Evolutionary conservation across 2,329 filamentous ascomycete genomes (phyloP).

Genomic region (Alternaria rosae): DNA sequence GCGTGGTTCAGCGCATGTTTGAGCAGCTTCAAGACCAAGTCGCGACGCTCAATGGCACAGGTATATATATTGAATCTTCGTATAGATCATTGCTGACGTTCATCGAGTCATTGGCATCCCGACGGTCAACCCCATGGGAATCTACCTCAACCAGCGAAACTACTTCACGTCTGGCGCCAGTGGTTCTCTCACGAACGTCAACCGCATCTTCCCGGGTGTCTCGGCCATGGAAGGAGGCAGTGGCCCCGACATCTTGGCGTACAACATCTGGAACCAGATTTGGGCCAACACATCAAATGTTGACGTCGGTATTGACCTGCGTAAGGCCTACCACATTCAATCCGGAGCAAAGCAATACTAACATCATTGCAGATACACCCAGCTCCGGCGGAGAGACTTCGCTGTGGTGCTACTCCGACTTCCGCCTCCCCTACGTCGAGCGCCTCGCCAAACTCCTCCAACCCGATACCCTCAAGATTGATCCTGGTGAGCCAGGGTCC

Average conservation of each 20-base stretch:
- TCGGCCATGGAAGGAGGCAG: conserved; percentile 36
- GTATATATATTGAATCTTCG: conserved; percentile 18
- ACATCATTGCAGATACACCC: conserved; percentile 37
- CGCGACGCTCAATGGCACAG: conserved; percentile 46
- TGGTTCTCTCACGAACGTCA: conserved; percentile 46
- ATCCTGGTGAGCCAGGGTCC: conserved; percentile 49
- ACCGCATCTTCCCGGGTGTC: conserved; percentile 45
- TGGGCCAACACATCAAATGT: conserved; percentile 51
- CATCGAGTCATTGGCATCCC: conserved; percentile 48
- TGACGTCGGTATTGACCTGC: conserved; percentile 50
- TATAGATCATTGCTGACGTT: conserved; percentile 3
- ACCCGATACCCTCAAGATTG: conserved; percentile 52
- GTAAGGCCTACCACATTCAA: conserved; percentile 16
- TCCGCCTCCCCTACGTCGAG: conserved; percentile 47
- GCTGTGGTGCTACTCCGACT: conserved; percentile 52
- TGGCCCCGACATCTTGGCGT: conserved; percentile 37
- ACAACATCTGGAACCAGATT: conserved; percentile 50
- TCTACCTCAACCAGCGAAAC: conserved; percentile 51
- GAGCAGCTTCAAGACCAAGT: conserved; percentile 39
- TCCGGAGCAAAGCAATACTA: neutral
- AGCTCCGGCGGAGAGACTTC: conserved; percentile 48
- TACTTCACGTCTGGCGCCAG: conserved; percentile 44
- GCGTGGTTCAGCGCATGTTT: conserved; percentile 49
- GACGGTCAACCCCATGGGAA: conserved; percentile 50
- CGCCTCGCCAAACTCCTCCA: conserved; percentile 50